Evolutionary conservation across 2,329 filamentous ascomycete species (phyloP), one percentile per base, ranked within the genome.

Genomic region (Trichoderma atrobrunneum): DNA sequence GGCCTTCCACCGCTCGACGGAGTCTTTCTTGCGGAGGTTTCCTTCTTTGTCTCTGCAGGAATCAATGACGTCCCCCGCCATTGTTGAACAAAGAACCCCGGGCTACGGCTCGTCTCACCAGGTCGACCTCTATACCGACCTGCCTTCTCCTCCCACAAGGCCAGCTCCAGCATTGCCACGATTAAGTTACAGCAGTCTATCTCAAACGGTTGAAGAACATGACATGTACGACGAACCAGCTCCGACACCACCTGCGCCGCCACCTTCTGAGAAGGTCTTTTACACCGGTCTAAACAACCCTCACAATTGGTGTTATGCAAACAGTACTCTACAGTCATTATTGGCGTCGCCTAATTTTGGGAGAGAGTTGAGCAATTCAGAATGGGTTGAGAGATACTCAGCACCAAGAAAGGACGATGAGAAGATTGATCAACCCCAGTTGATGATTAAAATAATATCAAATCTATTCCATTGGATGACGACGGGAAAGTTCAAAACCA

Each of bases 301-400:
- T 54, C 89, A 90, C 1, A 91, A 92, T 61, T 95, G 92, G 75
- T 98, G 95, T 80, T 98, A 97, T 79, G 94, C 96, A 85, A 98
- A 97, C 81, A 91, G 93, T n/a, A 91, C 91, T 0, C 85, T 98
- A 30, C 95, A 98, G 81, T 92, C 92, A 73, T 84, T 98, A 21
- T 92, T 93, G 72, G 91, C 91, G 2, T 95, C 94, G 1, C 78
- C 88, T 78, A 82, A 89, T 82, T 87, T 97, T 87, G 84, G 88
- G 82, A 79, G 90, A 82, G 84, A 91, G 84, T 78, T 92, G 78
- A 78, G 93, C 82, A 82, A 88, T 79, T 80, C 80, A 79, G 77
- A 87, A 81, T 86, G 88, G 92, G 76, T 89, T 85, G 78, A 86
- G 83, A 78, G 88, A 85, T 85, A 94, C 86, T 89, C 90, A 87